Conservation (phyloP, 306 rosid genomes). For the Purshia tridentata region DNA sequence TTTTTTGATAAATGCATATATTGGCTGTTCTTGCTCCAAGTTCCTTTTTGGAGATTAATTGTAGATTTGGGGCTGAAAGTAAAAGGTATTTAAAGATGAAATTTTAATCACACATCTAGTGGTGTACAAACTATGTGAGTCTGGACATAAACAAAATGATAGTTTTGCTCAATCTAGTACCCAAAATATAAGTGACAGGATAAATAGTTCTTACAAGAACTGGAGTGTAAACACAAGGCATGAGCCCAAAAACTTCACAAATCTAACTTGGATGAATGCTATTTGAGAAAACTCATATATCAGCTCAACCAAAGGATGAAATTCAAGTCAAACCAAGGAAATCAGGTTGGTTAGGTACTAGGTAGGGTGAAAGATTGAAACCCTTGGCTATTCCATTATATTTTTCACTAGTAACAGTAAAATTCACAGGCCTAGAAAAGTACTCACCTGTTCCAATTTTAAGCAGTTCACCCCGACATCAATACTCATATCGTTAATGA, state of each 20-base stretch:
- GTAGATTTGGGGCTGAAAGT: background rate
- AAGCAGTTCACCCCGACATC: constrained; percentile 36
- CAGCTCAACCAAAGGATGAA: background rate
- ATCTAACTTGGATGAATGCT: background rate
- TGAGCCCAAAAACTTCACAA: background rate
- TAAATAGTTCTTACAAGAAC: background rate
- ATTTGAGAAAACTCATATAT: background rate
- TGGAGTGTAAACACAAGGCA: background rate
- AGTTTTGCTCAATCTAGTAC: background rate
- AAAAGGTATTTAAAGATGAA: background rate
- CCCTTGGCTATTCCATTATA: background rate
- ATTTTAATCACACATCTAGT: background rate
- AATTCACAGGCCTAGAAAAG: constrained; percentile 4
- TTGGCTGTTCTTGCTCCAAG: no score
- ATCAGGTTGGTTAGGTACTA: background rate
- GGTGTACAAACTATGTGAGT: background rate
- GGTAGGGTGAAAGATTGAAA: background rate
- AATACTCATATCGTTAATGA: constrained; percentile 29
- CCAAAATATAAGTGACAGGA: background rate
- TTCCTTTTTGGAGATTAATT: background rate
- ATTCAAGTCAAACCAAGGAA: background rate
- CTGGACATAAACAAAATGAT: background rate
- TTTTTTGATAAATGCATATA: background rate
- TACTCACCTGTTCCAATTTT: constrained; percentile 39
- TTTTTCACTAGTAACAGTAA: background rate